Percentiles rank a stretch among this genome's conserved stretches.
These are phyloP conservation scores for Dictyophora rubrovolvata DNA, from an alignment of 768 basidiomycete species.

Conservation along the genomic window DNA sequence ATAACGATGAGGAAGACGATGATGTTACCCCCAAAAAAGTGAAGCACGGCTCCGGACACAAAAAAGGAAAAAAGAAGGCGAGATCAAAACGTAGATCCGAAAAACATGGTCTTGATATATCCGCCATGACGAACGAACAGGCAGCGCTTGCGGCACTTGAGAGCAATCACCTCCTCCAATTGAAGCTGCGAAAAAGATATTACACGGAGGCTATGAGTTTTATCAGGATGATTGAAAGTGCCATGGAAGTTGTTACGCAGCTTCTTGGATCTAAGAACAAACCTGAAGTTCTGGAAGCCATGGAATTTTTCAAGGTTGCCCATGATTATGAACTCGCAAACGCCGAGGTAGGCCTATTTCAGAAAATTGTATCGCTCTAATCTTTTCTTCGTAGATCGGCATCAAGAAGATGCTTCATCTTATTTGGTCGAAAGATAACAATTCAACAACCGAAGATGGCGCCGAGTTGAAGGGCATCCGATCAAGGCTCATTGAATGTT, in stretches of 20 bases:
- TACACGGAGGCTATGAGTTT: conserved; percentile 79
- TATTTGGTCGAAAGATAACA: conserved; percentile 95
- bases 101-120: conserved; percentile 42
- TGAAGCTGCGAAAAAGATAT: conserved; percentile 75
- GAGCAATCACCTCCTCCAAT: conserved; percentile 50
- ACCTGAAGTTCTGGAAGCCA: conserved; percentile 71
- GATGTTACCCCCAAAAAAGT: conserved; percentile 20
- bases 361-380: neutral
- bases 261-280: conserved; percentile 82
- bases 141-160: conserved; percentile 60
- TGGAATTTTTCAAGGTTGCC: conserved; percentile 82
- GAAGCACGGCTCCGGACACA: conserved; percentile 1
- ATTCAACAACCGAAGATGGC: conserved; percentile 60
- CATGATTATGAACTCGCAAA: conserved; percentile 72
- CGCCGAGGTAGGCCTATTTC: conserved; percentile 46
- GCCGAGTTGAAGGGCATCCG: conserved; percentile 83
- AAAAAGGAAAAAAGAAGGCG: conserved; percentile 30
- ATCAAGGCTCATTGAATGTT: conserved; percentile 80
- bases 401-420: conserved; percentile 96
- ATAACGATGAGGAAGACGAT: conserved; percentile 31
- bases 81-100: conserved; percentile 57
- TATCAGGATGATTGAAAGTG: conserved; percentile 56
- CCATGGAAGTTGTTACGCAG: conserved; percentile 63
- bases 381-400: conserved; percentile 43
- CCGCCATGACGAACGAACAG: conserved; percentile 58